phyloP scores from a whole-genome alignment of 202 grass and related monocot species.

The Panicum virgatum region DNA sequence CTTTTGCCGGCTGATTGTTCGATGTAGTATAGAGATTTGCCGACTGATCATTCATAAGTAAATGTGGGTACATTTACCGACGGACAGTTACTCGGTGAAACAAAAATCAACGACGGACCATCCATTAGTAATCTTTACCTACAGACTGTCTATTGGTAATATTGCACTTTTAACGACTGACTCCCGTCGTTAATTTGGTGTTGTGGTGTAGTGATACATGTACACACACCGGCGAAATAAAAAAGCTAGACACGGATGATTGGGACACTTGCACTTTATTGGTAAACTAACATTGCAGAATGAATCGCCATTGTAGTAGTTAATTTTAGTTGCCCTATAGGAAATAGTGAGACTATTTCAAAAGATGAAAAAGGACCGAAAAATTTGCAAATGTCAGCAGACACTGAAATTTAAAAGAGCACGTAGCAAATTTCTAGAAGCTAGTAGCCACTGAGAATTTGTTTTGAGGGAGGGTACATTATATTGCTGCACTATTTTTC shows the following conservation, averaged over 20 bases:
- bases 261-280: neutral
- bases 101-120: too few species aligned
- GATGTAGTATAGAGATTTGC: too few species aligned
- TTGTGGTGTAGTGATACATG: too few species aligned
- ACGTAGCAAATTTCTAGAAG: neutral
- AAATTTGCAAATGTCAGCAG: neutral
- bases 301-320: neutral
- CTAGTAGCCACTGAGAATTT: neutral
- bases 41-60: too few species aligned
- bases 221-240: neutral
- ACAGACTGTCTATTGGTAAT: too few species aligned
- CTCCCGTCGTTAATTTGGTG: too few species aligned
- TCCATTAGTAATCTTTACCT: too few species aligned
- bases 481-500: neutral
- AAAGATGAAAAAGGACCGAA: neutral
- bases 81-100: too few species aligned
- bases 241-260: neutral
- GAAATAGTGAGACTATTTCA: neutral
- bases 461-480: neutral
- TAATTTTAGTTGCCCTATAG: neutral
- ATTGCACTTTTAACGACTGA: too few species aligned
- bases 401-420: neutral
- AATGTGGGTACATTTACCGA: too few species aligned
- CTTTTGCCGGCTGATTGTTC: too few species aligned
- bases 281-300: slow-evolving; percentile 3